Evolutionary conservation across 1,284 basidiomycete species (phyloP).

Genomic region (Fereydounia khargensis): DNA sequence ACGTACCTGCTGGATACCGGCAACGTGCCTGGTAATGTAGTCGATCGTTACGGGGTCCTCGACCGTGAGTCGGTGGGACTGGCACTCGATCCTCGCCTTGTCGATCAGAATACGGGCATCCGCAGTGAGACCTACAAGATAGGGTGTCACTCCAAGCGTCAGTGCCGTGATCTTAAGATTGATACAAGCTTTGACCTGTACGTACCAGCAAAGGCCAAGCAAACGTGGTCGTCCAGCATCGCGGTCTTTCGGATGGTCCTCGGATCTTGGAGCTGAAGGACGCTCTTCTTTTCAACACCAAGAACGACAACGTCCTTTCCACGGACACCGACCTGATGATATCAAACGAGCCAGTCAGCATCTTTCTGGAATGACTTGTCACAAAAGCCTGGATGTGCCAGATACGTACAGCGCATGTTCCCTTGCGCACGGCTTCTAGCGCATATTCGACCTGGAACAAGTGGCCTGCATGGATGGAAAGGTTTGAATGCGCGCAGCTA

Average conservation of each 20-base stretch:
- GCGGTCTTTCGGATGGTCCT: conserved; percentile 96
- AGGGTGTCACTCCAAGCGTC: too few relatives aligned
- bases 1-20: conserved; percentile 90
- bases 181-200: too few relatives aligned
- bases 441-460: conserved; percentile 95
- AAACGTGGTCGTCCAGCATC: conserved; percentile 97
- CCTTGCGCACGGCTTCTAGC: conserved; percentile 90
- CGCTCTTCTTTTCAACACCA: conserved; percentile 98
- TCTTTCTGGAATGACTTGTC: too few relatives aligned
- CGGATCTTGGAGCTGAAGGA: conserved; percentile 95
- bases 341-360: too few relatives aligned
- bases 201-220: conserved; percentile 92
- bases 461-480: too few relatives aligned
- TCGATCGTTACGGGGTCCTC: conserved; percentile 98
- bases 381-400: too few relatives aligned
- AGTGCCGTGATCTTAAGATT: too few relatives aligned
- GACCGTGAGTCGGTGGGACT: conserved; percentile 93
- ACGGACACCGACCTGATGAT: conserved; percentile 80
- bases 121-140: conserved; percentile 79
- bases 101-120: conserved; percentile 97
- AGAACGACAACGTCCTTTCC: conserved; percentile 93
- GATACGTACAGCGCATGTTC: conserved; percentile 80
- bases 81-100: conserved; percentile 95
- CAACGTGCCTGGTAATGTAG: conserved; percentile 96
- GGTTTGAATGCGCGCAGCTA: too few relatives aligned